Percentiles rank a stretch among this genome's conserved stretches.
Evolutionary conservation across 139 green algal species (phyloP).

Genomic region (Coelastrella sp.): DNA sequence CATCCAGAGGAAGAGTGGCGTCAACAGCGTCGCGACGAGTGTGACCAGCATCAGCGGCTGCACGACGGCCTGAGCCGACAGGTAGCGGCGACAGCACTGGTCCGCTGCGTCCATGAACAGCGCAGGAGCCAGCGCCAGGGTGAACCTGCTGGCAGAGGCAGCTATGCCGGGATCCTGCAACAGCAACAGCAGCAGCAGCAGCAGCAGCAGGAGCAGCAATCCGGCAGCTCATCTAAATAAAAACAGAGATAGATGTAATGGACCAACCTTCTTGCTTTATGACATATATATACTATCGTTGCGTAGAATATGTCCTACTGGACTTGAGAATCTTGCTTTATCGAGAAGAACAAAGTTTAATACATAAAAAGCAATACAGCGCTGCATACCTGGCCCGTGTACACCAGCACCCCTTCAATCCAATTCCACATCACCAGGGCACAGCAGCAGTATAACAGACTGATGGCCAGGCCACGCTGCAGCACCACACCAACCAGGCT

Average conservation of each 20-base stretch:
- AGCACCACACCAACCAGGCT: slow-evolving; percentile 57
- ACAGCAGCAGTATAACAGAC: slow-evolving; percentile 24
- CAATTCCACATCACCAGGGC: slow-evolving; percentile 42
- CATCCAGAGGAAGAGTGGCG: slow-evolving; percentile 68
- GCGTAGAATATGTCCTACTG: too few relatives aligned
- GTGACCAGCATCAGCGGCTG: slow-evolving; percentile 72
- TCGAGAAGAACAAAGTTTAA: too few relatives aligned
- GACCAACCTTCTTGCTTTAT: too few relatives aligned
- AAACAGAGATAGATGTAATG: not conserved
- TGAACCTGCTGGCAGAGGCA: slow-evolving; percentile 59
- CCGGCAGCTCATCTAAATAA: not conserved
- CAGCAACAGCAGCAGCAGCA: not conserved
- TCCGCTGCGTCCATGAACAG: slow-evolving; percentile 57
- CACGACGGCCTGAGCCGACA: slow-evolving; percentile 47
- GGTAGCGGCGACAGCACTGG: slow-evolving; percentile 21
- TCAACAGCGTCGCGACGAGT: slow-evolving; percentile 63
- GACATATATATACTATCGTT: too few relatives aligned
- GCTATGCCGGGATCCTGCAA: slow-evolving; percentile 64
- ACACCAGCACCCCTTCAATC: slow-evolving; percentile 45
- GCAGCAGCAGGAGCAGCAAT: not conserved
- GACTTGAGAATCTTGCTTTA: too few relatives aligned
- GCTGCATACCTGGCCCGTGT: slow-evolving; percentile 47
- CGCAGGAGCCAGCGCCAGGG: slow-evolving; percentile 56
- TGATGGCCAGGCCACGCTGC: slow-evolving; percentile 65
- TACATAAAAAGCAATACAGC: too few relatives aligned